Conservation (phyloP, 306 rosid species). For the Carpinus viminea region DNA sequence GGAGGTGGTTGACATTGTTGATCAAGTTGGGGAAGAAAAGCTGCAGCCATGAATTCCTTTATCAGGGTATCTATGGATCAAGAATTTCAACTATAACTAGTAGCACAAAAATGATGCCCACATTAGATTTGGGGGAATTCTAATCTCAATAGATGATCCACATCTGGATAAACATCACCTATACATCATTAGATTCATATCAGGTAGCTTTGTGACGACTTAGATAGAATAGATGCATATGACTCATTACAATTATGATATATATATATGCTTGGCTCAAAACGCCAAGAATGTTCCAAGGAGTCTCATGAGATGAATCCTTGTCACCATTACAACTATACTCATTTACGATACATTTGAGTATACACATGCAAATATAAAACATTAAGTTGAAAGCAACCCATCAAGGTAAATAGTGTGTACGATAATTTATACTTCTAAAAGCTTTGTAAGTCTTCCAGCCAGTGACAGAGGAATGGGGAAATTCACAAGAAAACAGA, state of each 20-base stretch:
- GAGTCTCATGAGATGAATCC: not conserved
- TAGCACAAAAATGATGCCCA: conserved; percentile 1
- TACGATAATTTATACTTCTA: too few relatives aligned
- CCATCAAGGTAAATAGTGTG: too few relatives aligned
- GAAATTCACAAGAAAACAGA: too few relatives aligned
- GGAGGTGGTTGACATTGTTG: not conserved
- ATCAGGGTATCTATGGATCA: not conserved
- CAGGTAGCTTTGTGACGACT: not conserved
- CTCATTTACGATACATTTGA: too few relatives aligned
- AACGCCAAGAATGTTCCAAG: not conserved
- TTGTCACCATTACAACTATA: not conserved
- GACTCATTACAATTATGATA: not conserved
- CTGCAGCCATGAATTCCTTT: too few relatives aligned
- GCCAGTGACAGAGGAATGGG: too few relatives aligned
- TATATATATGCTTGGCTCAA: not conserved
- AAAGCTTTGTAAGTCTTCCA: too few relatives aligned
- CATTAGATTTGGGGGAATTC: conserved; percentile 23
- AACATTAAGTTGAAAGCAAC: too few relatives aligned
- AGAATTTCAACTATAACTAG: not conserved
- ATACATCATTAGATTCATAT: conserved; percentile 11
- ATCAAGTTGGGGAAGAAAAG: not conserved
- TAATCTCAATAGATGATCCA: not conserved
- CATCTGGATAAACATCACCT: not conserved
- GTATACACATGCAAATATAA: too few relatives aligned
- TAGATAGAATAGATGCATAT: conserved; percentile 16